A percentile compares a stretch with the other conserved stretches of the same genome.
phyloP scores from a whole-genome alignment of 2,329 filamentous ascomycete genomes.

The Gremmenia infestans region DNA sequence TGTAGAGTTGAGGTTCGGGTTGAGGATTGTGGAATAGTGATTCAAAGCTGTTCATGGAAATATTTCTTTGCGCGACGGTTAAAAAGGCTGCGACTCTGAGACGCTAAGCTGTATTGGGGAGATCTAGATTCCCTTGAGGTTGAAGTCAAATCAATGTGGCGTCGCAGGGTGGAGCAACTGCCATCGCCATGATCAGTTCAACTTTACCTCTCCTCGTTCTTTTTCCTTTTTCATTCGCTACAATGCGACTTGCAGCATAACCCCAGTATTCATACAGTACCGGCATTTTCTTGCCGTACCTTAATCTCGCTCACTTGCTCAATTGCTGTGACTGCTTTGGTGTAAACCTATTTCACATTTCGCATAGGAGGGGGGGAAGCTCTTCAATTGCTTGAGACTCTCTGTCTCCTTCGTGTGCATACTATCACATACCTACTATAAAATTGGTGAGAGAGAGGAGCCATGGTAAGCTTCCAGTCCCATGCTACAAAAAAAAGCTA shows the following conservation, averaged over 20 bases:
- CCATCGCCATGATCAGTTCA: not conserved
- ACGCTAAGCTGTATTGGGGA: too few species aligned
- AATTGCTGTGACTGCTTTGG: not conserved
- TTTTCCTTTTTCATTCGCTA: not conserved
- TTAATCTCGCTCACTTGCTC: not conserved
- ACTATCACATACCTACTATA: not conserved
- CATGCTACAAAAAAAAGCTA: not conserved
- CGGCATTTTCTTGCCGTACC: not conserved
- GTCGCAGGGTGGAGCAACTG: not conserved
- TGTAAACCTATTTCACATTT: not conserved
- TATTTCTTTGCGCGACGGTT: too few species aligned
- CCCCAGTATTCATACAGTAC: not conserved
- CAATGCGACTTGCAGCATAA: not conserved
- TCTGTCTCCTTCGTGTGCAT: too few species aligned
- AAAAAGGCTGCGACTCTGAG: too few species aligned
- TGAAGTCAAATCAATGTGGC: too few species aligned
- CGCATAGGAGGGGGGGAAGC: not conserved
- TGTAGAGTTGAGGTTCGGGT: not conserved
- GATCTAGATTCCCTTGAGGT: too few species aligned
- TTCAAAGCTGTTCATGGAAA: not conserved
- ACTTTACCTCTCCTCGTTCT: too few species aligned
- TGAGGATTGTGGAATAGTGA: not conserved
- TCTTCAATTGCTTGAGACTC: not conserved
- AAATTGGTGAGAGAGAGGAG: not conserved
- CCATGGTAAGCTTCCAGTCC: not conserved